Base-by-base conservation (phyloP, 1,284 basidiomycete genomes). In the Abortiporus biennis region DNA sequence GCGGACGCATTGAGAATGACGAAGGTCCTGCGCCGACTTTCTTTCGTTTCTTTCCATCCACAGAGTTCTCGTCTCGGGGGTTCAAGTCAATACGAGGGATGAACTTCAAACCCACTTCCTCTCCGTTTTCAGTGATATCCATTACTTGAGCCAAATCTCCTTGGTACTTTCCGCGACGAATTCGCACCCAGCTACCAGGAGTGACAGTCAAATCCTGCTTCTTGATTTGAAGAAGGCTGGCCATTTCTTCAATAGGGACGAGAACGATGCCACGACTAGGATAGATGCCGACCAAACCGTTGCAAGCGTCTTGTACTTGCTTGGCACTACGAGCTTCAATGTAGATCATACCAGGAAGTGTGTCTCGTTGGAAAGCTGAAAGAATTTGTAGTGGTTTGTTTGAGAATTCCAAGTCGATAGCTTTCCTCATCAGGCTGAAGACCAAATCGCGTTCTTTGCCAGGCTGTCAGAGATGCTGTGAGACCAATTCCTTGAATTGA, bases 221-320 rank as follows among this genome's bases (percentile, higher is more conserved):
- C 70, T 94, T 96, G 56, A 97, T 96, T 60, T 92, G 91, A 51
- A 99, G 74, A 24, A 99, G 69, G 49, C 91, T 92, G 4, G 94
- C 92, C 95, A 99, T 99, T 70, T 99, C 95, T 53, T 97, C 92
- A 49, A 98, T 94, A 6, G 94, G 94, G 1, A 99, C 92, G 30
- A 98, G 78, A 31, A 80, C 76, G 48, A 93, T 78, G 15, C 86
- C 86, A 40, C 85, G 82, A 51, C 78, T 80, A 27, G 80, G 74
- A 64, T 93, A 99, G 40, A 95, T 83, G 42, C 94, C 95, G 40
- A 98, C 90, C 33, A 99, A 82, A 24, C 94, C 95, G 44, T 81
- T 76, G 58, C 91, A 80, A 2, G 94, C 93, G 38, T 86, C 77
- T 50, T 76, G 78, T 46, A 98, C 95, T 54, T 93, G 83, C 45